These are phyloP conservation scores for Megacollybia marginata DNA, from an alignment of 768 basidiomycete species.

Conservation along the genomic window DNA sequence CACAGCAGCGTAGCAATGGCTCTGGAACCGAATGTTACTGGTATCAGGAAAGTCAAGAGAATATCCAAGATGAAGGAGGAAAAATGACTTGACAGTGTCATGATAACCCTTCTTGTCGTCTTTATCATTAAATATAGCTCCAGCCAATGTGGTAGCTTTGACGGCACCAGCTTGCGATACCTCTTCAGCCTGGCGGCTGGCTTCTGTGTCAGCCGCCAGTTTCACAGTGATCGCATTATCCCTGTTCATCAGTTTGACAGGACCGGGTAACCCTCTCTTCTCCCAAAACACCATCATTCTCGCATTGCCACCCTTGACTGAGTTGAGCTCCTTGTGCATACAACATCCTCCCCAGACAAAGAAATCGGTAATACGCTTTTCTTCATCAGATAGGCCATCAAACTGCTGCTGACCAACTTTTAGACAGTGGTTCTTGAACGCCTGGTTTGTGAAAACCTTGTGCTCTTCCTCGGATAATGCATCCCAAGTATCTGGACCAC, in stretches of 20 bases:
- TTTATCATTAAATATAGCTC: conserved; percentile 8
- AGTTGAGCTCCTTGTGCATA: conserved; percentile 21
- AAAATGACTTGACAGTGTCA: conserved; percentile 11
- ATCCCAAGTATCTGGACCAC: conserved; percentile 6
- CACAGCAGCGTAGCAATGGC: conserved; percentile 10
- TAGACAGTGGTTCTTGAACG: background rate
- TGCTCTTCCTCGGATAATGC: conserved; percentile 6
- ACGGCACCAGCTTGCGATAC: conserved; percentile 13
- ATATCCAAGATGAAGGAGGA: conserved; percentile 5
- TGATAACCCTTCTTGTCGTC: background rate
- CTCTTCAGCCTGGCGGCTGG: conserved; percentile 6
- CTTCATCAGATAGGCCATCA: conserved; percentile 2
- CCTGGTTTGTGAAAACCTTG: background rate
- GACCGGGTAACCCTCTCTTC: conserved; percentile 3
- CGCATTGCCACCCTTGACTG: conserved; percentile 11
- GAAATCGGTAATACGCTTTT: conserved; percentile 8
- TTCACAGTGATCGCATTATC: conserved; percentile 11
- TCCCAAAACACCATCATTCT: conserved; percentile 10
- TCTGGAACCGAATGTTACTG: conserved; percentile 21
- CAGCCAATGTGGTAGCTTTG: conserved; percentile 12
- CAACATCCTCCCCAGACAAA: conserved; percentile 17
- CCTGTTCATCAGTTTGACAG: conserved; percentile 13
- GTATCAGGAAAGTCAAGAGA: conserved; percentile 18
- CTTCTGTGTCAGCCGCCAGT: conserved; percentile 1
- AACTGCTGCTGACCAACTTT: conserved; percentile 8